Conservation (phyloP, 257 asterid species). For the Mitragyna speciosa region DNA sequence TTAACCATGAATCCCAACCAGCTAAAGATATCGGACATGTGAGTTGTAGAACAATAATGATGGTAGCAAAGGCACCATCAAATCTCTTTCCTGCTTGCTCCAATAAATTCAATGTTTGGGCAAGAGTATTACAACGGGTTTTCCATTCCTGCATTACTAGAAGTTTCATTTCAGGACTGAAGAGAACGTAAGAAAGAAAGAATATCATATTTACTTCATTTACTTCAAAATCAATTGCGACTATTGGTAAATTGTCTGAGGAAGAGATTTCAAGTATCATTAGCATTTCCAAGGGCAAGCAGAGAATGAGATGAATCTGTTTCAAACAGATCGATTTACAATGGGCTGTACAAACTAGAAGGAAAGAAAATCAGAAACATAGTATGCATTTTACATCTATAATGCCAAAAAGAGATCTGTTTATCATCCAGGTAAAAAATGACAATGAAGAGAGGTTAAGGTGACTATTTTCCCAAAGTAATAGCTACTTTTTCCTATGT, state of each 20-base stretch:
- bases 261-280: background rate
- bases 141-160: constrained; percentile 54
- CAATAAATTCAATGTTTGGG: constrained; percentile 30
- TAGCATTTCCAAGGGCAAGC: background rate
- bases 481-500: background rate
- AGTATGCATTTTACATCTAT: background rate
- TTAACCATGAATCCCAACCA: constrained; percentile 39
- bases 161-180: constrained; percentile 24
- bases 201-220: background rate
- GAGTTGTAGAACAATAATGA: constrained; percentile 59
- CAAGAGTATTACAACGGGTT: constrained; percentile 23
- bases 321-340: background rate
- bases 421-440: too few relatives aligned
- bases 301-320: background rate
- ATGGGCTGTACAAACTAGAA: too few relatives aligned
- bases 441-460: background rate
- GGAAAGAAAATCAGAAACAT: background rate
- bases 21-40: constrained; percentile 59
- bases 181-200: background rate
- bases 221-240: background rate
- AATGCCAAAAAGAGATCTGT: background rate
- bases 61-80: constrained; percentile 48
- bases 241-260: background rate
- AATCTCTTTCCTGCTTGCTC: constrained; percentile 44
- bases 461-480: background rate